Conservation (phyloP, 2,329 filamentous ascomycete species). For the Cordyceps javanica region DNA sequence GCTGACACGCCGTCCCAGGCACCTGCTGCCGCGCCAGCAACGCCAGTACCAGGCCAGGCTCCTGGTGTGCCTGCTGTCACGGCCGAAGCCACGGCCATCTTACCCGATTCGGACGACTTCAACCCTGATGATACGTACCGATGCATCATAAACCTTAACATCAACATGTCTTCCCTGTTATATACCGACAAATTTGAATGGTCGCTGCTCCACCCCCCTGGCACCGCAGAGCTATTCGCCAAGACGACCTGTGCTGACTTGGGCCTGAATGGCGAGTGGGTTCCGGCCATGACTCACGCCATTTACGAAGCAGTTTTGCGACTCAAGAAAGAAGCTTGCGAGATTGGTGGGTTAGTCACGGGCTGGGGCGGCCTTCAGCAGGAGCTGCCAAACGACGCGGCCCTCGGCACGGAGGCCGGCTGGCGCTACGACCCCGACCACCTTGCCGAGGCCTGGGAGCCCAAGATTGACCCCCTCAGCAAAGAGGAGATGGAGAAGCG, state of each 20-base stretch:
- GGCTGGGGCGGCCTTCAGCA: constrained; percentile 53
- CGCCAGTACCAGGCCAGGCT: constrained; percentile 39
- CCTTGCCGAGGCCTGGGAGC: constrained; percentile 77
- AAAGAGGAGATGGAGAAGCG: constrained; percentile 98
- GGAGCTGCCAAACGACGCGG: constrained; percentile 85
- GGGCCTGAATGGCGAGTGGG: constrained; percentile 85
- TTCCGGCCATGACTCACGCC: constrained; percentile 87
- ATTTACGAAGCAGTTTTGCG: constrained; percentile 93
- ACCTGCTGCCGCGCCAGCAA: constrained; percentile 45
- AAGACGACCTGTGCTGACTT: constrained; percentile 89
- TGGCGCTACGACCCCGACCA: constrained; percentile 95
- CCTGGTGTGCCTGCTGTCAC: constrained; percentile 49
- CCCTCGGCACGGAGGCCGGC: constrained; percentile 73
- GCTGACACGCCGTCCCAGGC: constrained; percentile 49
- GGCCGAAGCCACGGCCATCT: constrained; percentile 60
- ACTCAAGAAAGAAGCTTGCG: constrained; percentile 93
- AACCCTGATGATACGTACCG: constrained; percentile 94
- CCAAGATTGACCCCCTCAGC: constrained; percentile 72
- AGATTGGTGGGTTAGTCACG: constrained; percentile 79
- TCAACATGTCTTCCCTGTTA: constrained; percentile 84
- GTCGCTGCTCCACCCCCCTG: constrained; percentile 87
- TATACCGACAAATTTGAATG: constrained; percentile 98
- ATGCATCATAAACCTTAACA: constrained; percentile 83
- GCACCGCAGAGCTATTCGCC: constrained; percentile 87
- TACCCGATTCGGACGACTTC: constrained; percentile 60